Conservation (phyloP, 73 alveolate genomes). For the Stentor roeselii region DNA sequence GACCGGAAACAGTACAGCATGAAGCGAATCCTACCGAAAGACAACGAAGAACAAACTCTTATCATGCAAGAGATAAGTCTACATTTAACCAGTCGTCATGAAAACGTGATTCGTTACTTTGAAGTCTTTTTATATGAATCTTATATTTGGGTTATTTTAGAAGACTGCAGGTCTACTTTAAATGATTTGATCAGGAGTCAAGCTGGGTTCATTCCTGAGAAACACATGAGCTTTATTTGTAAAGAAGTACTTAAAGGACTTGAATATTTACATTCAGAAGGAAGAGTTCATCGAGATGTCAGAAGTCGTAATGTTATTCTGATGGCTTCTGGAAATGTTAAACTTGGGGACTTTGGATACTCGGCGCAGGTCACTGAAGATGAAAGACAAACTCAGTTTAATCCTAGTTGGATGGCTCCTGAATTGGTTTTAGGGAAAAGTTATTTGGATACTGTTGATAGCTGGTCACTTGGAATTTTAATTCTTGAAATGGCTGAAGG, state of each 20-base stretch:
- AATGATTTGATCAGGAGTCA: neutral
- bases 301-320: slow-evolving; percentile 56
- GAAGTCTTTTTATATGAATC: neutral
- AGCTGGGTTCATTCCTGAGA: slow-evolving; percentile 32
- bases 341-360: slow-evolving; percentile 62
- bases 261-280: slow-evolving; percentile 48
- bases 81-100: neutral
- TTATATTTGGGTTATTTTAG: neutral
- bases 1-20: neutral
- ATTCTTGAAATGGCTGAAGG: slow-evolving; percentile 61
- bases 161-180: neutral
- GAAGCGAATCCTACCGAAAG: neutral
- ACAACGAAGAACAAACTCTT: neutral
- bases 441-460: slow-evolving; percentile 57
- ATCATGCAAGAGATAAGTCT: neutral
- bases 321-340: slow-evolving; percentile 50
- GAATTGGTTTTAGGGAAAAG: slow-evolving; percentile 70
- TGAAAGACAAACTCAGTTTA: slow-evolving; percentile 52
- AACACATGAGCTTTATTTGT: slow-evolving; percentile 52
- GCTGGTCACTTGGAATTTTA: slow-evolving; percentile 58
- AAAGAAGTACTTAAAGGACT: slow-evolving; percentile 49
- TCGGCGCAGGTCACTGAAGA: slow-evolving; percentile 65
- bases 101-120: neutral
- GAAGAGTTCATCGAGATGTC: slow-evolving; percentile 62
- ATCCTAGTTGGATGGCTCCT: slow-evolving; percentile 90